A percentile compares a stretch with the other conserved stretches of the same genome.
phyloP scores from a whole-genome alignment of 805 yeast genomes.

The Spathaspora boniae region DNA sequence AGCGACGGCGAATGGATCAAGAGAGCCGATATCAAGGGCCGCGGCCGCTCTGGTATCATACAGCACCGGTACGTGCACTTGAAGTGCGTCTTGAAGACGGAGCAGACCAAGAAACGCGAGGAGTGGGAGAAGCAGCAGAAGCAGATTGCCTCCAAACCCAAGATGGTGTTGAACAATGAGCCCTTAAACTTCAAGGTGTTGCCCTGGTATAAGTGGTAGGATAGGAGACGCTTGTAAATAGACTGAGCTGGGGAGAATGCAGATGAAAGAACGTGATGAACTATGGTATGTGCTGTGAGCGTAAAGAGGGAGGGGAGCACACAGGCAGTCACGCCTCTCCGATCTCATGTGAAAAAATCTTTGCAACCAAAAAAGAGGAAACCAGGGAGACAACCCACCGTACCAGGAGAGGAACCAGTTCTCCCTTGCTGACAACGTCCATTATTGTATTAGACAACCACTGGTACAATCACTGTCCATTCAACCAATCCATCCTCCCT shows the following conservation, averaged over 20 bases:
- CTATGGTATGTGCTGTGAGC: no score
- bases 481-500: no score
- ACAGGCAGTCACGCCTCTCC: no score
- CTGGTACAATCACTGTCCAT: no score
- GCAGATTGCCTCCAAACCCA: conserved; percentile 49
- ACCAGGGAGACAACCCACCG: no score
- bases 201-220: conserved; percentile 41
- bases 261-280: no score
- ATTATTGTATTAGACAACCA: no score
- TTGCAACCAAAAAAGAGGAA: no score
- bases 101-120: conserved; percentile 58
- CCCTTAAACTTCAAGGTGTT: conserved; percentile 42
- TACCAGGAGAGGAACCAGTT: no score
- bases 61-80: conserved; percentile 78
- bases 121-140: conserved; percentile 55
- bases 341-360: no score
- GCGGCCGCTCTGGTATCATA: conserved; percentile 84
- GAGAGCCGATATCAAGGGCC: conserved; percentile 78
- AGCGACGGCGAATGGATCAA: conserved; percentile 75
- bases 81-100: conserved; percentile 68
- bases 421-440: no score
- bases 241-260: background rate
- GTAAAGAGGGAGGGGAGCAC: no score
- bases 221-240: conserved; percentile 2
- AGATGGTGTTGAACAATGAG: conserved; percentile 42